Base-by-base conservation (phyloP, 208 protist genomes). In the Novymonas esmeraldas region DNA sequence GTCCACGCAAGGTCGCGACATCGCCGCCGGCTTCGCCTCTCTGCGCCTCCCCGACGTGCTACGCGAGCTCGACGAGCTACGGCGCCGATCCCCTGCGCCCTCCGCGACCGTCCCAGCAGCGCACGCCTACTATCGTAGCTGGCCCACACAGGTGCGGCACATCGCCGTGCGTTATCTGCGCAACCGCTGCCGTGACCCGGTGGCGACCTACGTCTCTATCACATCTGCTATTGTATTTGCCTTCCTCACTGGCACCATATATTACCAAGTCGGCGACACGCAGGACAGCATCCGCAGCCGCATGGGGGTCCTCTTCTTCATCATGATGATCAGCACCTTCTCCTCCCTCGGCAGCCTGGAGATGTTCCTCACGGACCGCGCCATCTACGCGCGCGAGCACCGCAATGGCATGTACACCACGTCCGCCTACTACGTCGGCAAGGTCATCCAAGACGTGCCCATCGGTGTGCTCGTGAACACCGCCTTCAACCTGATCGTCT, bases 281-380 rank as follows among this genome's bases (percentile, higher is more conserved):
- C 79, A 87, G 54, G 72, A 57, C 29, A 76, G 76, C 49, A 78
- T 93, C 39, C 84, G 73, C 13, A 79, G 81, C 62, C 84, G 86
- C 48, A 85, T 95, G 81, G 82, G 84, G 6, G 67, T 88, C 0
- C 67, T 93, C 13, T 92, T 95, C 65, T 86, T 93, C 48, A 68
- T 90, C 26, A 78, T 79, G 64, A 87, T 89, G 80, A 90, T 90
- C 64, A 86, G 82, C 44, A 71, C 81, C 38, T 88, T 92, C 70
- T 85, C 77, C 3, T 72, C 71, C 16, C 56, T 90, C 20, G 73
- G 76, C 42, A 82, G 68, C 52, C 68, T 94, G 3, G 79, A 73
- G 61, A 55, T 82, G 55, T 85, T 89, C 58, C 71, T 89, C 26
- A 72, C 57, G 28, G 88, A 91, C 31, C 74, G 80, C 22, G 73